These are phyloP conservation scores for Borovskyia barvae DNA, from an alignment of 208 protist species.

Conservation along the genomic window DNA sequence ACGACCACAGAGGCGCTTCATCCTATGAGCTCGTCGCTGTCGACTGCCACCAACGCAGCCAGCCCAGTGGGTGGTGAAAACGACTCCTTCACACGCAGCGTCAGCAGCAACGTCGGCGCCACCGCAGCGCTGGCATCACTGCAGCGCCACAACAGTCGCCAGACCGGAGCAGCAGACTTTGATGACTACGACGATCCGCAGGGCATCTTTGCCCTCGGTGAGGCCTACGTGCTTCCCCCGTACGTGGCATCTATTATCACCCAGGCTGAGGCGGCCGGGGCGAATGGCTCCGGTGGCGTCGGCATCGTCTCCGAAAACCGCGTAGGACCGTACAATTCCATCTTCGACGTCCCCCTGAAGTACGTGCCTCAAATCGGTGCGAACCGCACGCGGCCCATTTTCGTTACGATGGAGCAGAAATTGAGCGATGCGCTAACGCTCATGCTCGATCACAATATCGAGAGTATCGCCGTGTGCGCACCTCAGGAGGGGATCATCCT, in stretches of 20 bases:
- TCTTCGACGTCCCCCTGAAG: slow-evolving; percentile 79
- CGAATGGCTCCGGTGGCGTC: slow-evolving; percentile 31
- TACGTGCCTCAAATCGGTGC: slow-evolving; percentile 59
- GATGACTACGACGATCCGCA: slow-evolving; percentile 26
- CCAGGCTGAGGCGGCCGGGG: slow-evolving; percentile 34
- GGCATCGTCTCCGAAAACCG: slow-evolving; percentile 26
- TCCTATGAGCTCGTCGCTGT: slow-evolving; percentile 12
- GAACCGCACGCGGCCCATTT: slow-evolving; percentile 50
- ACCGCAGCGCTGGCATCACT: slow-evolving; percentile 11
- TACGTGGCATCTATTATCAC: slow-evolving; percentile 55
- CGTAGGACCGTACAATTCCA: slow-evolving; percentile 66
- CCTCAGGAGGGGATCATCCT: slow-evolving; percentile 54
- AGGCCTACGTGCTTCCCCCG: slow-evolving; percentile 47
- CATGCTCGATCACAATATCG: slow-evolving; percentile 67
- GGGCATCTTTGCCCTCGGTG: slow-evolving; percentile 29
- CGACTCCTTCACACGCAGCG: slow-evolving; percentile 12
- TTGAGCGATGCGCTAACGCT: slow-evolving; percentile 68
- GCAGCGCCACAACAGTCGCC: slow-evolving; percentile 5
- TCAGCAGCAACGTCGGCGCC: slow-evolving; percentile 12
- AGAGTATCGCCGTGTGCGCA: slow-evolving; percentile 63
- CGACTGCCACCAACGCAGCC: slow-evolving; percentile 2
- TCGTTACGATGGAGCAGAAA: slow-evolving; percentile 66
- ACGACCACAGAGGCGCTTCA: slow-evolving; percentile 9
- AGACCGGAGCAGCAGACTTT: slow-evolving; percentile 12
- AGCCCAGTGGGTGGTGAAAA: slow-evolving; percentile 8